phyloP scores from a whole-genome alignment of 1,284 basidiomycete species.

The Ustilago hordei region DNA sequence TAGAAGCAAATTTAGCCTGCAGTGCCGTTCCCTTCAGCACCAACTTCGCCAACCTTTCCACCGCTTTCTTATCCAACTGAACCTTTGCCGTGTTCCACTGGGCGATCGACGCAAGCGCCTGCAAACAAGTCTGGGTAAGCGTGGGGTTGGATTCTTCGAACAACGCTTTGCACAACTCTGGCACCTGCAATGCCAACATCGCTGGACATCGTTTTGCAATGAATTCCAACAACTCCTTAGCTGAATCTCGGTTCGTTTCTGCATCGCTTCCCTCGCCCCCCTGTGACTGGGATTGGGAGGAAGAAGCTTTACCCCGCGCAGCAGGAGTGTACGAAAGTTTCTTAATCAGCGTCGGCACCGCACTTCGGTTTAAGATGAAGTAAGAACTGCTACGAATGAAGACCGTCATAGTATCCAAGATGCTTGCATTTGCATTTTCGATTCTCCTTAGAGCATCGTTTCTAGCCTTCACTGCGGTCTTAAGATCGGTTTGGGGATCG shows the following conservation, averaged over 20 bases:
- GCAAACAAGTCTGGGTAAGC: conserved; percentile 75
- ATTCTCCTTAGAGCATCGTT: conserved; percentile 56
- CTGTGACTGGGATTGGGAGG: conserved; percentile 23
- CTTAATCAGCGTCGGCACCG: conserved; percentile 78
- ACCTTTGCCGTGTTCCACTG: conserved; percentile 41
- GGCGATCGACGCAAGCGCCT: conserved; percentile 37
- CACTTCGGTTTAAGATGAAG: conserved; percentile 84
- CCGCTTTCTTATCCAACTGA: conserved; percentile 68
- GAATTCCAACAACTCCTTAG: conserved; percentile 71
- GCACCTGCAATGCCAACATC: conserved; percentile 80
- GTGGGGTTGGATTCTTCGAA: conserved; percentile 75
- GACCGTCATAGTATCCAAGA: conserved; percentile 76
- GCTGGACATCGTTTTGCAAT: conserved; percentile 83
- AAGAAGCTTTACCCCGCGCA: conserved; percentile 10
- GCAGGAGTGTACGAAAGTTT: conserved; percentile 26
- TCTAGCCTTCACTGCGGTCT: conserved; percentile 78
- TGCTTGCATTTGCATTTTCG: conserved; percentile 43
- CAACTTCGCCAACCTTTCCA: conserved; percentile 77
- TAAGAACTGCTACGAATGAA: conserved; percentile 80
- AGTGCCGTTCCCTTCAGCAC: conserved; percentile 76
- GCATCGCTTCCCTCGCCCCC: conserved; percentile 26
- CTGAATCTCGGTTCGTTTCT: conserved; percentile 54
- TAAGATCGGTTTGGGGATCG: conserved; percentile 85
- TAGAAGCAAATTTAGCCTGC: conserved; percentile 88
- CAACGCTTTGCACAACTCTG: conserved; percentile 78